Evolutionary conservation across 2,329 filamentous ascomycete genomes (phyloP).

Genomic region (Diaporthe eres): DNA sequence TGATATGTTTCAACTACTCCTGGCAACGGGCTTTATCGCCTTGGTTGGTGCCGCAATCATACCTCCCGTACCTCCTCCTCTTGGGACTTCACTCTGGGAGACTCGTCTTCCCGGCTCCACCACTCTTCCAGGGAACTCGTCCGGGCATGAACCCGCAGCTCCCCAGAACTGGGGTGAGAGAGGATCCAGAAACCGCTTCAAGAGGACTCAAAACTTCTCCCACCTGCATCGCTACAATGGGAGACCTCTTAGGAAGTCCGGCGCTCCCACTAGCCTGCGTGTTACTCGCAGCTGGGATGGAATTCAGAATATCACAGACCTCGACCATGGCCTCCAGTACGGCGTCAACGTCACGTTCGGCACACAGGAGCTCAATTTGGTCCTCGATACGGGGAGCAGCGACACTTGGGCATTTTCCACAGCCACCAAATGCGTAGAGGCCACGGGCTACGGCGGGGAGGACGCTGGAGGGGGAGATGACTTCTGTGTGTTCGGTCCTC

Average conservation of each 20-base stretch:
- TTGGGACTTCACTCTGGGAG: neutral
- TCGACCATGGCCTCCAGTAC: slow-evolving; percentile 52
- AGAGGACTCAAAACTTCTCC: slow-evolving; percentile 14
- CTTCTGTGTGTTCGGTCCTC: slow-evolving; percentile 58
- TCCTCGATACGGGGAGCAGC: slow-evolving; percentile 66
- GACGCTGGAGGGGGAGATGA: slow-evolving; percentile 43
- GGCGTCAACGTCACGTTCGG: slow-evolving; percentile 53
- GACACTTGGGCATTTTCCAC: slow-evolving; percentile 64
- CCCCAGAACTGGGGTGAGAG: neutral
- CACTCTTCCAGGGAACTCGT: neutral
- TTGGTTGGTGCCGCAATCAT: neutral
- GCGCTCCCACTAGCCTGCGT: neutral
- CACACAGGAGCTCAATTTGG: slow-evolving; percentile 45
- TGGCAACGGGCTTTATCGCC: neutral
- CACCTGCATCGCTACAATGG: neutral
- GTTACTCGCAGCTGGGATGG: slow-evolving; percentile 45
- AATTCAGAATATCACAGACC: slow-evolving; percentile 52
- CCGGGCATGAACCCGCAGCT: neutral
- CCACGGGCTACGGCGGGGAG: slow-evolving; percentile 46
- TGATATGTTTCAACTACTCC: neutral
- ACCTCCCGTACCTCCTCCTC: neutral
- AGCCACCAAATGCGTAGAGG: slow-evolving; percentile 59
- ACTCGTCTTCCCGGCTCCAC: neutral
- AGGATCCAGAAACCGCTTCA: slow-evolving; percentile 18
- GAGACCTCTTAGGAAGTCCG: neutral